These are phyloP conservation scores for Turritis glabra DNA, from an alignment of 345 rosid genomes.

Conservation along the genomic window DNA sequence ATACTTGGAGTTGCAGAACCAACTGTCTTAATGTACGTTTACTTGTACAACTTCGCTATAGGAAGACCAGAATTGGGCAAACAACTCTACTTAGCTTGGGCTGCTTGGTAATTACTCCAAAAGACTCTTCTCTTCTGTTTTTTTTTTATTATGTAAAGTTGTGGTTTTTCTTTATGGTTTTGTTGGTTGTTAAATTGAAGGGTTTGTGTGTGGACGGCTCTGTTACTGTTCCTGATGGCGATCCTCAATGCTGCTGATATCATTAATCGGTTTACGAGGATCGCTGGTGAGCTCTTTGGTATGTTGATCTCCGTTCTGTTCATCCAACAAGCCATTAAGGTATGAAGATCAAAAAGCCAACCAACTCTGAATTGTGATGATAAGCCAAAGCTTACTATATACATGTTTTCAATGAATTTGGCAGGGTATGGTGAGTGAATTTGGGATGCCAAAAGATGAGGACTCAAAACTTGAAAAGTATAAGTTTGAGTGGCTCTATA, in stretches of 20 bases:
- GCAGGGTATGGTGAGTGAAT: constrained; percentile 76
- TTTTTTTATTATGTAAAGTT: background rate
- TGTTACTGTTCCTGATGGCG: constrained; percentile 67
- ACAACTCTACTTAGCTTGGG: constrained; percentile 80
- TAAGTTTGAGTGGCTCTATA: constrained; percentile 69
- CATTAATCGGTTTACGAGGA: constrained; percentile 75
- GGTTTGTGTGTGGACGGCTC: constrained; percentile 92
- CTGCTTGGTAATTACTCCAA: constrained; percentile 59
- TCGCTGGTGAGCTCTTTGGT: constrained; percentile 88
- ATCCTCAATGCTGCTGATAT: constrained; percentile 58
- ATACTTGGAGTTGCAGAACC: constrained; percentile 92
- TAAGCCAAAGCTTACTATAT: background rate
- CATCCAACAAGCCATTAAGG: constrained; percentile 84
- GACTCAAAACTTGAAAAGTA: constrained; percentile 47
- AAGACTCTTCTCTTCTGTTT: background rate
- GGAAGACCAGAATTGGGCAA: constrained; percentile 59
- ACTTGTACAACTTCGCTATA: constrained; percentile 70
- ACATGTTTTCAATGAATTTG: background rate
- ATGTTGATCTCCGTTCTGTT: constrained; percentile 77
- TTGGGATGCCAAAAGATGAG: constrained; percentile 48
- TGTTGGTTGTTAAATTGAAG: constrained; percentile 39
- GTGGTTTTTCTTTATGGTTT: background rate
- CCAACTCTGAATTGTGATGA: background rate
- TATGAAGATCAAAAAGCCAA: constrained; percentile 2
- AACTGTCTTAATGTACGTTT: constrained; percentile 77